Conservation (phyloP, 2,329 filamentous ascomycete genomes). For the Aspergillus eucalypticola region DNA sequence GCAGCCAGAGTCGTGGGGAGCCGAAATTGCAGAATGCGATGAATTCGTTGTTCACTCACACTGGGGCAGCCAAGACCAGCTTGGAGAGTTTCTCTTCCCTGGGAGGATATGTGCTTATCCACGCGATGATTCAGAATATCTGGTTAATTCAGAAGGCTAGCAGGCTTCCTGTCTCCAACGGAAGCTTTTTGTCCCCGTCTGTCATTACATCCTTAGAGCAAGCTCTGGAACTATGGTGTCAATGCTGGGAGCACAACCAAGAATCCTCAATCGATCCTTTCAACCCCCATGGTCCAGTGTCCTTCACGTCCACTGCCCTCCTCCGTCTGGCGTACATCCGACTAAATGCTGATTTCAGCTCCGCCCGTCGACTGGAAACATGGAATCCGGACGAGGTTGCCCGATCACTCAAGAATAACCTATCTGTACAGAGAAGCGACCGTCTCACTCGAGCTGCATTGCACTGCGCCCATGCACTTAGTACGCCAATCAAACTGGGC, state of each 20-base stretch:
- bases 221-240: slow-evolving; percentile 37
- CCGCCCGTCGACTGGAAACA: slow-evolving; percentile 33
- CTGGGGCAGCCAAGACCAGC: slow-evolving; percentile 7
- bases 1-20: slow-evolving; percentile 25
- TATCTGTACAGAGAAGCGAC: slow-evolving; percentile 49
- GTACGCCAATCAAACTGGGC: slow-evolving; percentile 57
- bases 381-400: slow-evolving; percentile 36
- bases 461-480: slow-evolving; percentile 57
- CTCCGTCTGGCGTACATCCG: slow-evolving; percentile 37
- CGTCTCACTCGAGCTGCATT: slow-evolving; percentile 50
- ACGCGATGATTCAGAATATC: slow-evolving; percentile 36
- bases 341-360: slow-evolving; percentile 37
- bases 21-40: slow-evolving; percentile 33
- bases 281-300: slow-evolving; percentile 36
- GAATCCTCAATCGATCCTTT: slow-evolving; percentile 38
- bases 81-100: slow-evolving; percentile 34
- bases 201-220: slow-evolving; percentile 33
- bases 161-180: slow-evolving; percentile 26
- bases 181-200: slow-evolving; percentile 24
- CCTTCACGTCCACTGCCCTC: slow-evolving; percentile 37
- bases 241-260: slow-evolving; percentile 39
- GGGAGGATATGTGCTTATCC: slow-evolving; percentile 36
- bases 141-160: slow-evolving; percentile 37
- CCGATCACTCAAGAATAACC: slow-evolving; percentile 32
- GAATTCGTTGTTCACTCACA: slow-evolving; percentile 26